Percentiles rank a stretch among this genome's conserved stretches.
Conservation (phyloP, 495 filamentous ascomycete genomes). For the Aspergillus incahuasiensis region DNA sequence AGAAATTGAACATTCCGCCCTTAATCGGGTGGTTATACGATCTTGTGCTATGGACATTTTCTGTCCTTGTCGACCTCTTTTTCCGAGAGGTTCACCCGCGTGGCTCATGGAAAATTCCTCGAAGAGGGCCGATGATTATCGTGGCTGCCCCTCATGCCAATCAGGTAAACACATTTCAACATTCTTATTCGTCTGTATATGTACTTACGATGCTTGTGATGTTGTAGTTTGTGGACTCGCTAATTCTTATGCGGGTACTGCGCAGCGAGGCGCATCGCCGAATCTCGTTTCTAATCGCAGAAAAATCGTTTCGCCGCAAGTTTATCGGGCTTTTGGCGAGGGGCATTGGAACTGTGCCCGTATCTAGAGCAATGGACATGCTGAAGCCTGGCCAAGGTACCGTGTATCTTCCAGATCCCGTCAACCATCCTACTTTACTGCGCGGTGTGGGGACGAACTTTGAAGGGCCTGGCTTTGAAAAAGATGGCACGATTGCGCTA, state of each 20-base stretch:
- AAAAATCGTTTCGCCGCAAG: conserved; percentile 81
- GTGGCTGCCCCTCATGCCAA: conserved; percentile 99
- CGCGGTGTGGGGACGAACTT: conserved; percentile 87
- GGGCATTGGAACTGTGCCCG: conserved; percentile 78
- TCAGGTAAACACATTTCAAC: conserved; percentile 59
- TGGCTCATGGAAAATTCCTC: conserved; percentile 87
- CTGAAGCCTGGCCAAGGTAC: conserved; percentile 73
- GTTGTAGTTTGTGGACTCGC: conserved; percentile 81
- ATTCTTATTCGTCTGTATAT: neutral
- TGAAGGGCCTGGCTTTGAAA: conserved; percentile 61
- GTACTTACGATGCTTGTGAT: neutral
- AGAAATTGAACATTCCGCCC: conserved; percentile 16
- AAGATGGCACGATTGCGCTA: conserved; percentile 79
- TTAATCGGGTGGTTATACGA: conserved; percentile 75
- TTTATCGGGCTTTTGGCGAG: conserved; percentile 83
- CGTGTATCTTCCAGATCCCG: conserved; percentile 87
- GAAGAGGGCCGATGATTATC: conserved; percentile 83
- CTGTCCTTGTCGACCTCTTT: conserved; percentile 86
- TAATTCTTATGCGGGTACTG: conserved; percentile 87
- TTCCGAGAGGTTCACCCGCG: conserved; percentile 96
- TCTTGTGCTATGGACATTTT: conserved; percentile 74
- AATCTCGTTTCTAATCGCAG: conserved; percentile 86
- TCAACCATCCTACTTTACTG: conserved; percentile 77
- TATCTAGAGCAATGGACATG: conserved; percentile 83
- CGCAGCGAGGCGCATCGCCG: conserved; percentile 80